Evolutionary conservation across 768 basidiomycete genomes (phyloP), one percentile per base, ranked within the genome.

Genomic region (Boletus sensibilis): DNA sequence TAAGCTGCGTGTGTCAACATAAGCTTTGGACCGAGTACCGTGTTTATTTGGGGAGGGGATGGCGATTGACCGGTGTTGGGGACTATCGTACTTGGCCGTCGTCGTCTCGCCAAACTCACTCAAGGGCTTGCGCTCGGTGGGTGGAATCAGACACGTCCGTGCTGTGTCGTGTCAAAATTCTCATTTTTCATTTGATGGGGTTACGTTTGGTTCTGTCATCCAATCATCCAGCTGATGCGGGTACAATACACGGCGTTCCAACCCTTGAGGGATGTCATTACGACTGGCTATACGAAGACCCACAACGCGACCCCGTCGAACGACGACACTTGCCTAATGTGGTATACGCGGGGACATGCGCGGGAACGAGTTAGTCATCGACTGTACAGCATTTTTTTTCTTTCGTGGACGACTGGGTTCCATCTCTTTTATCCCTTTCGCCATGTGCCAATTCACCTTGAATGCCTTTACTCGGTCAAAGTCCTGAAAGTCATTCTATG

Each of bases 361-460:
- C 46, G 70, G 38, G 71, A 70, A 66, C 1, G 4, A 0, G 29
- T 70, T 59, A 34, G 59, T 71, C 63, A 71, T 47, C 44, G 41
- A 29, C 56, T 65, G 50, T 64, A 72, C 23, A 66, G 53, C 25
- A 2, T 44, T 38, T 27, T 50, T 55, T 47, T 14, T 33, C 4
- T 13, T 10, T 13, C 9, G 8, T 12, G 10, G 16, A 16, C 25
- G 10, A 18, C 9, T 2, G 18, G 9, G 27, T 27, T 27, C 27
- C 27, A 27, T 23, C 12, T 14, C 13, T 8, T 18, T 14, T 8
- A 12, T 18, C 5, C 1, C 10, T 16, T 44, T 10, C 42, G 12
- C 44, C 40, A 39, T 44, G 21, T 21, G 14, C 41, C 43, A 44
- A 44, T 44, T 3, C 23, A 25, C 20, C 12, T 21, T 7, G 11